Conservation (phyloP, 805 yeast genomes). For the Saturnispora sanitii region DNA sequence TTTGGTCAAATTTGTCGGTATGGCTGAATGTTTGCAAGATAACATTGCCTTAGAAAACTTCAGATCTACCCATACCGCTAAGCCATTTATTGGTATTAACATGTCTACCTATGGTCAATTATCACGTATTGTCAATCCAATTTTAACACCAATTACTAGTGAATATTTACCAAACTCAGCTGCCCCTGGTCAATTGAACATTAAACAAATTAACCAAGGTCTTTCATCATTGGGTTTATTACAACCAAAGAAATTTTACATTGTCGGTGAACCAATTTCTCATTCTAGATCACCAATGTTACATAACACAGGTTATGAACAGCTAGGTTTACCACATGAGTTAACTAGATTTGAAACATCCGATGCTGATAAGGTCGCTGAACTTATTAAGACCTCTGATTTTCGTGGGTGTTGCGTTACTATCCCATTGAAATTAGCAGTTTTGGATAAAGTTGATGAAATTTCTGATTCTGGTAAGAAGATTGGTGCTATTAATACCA, state of each 20-base stretch:
- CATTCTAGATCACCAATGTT: conserved; percentile 87
- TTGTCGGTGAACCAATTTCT: conserved; percentile 71
- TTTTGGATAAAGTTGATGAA: conserved; percentile 54
- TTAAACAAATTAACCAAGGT: conserved; percentile 52
- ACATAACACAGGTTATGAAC: conserved; percentile 69
- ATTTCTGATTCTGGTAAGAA: conserved; percentile 64
- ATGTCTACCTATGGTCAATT: conserved; percentile 69
- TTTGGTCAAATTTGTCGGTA: conserved; percentile 74
- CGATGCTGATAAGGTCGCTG: conserved; percentile 46
- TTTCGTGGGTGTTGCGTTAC: conserved; percentile 97
- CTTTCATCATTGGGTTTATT: conserved; percentile 56
- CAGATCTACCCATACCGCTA: conserved; percentile 40
- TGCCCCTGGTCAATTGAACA: conserved; percentile 71
- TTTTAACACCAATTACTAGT: conserved; percentile 82
- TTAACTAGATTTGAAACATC: conserved; percentile 63
- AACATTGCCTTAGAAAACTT: conserved; percentile 65
- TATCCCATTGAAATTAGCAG: conserved; percentile 81
- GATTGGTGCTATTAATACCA: conserved; percentile 95
- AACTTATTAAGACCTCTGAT: conserved; percentile 36
- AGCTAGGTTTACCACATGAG: conserved; percentile 67
- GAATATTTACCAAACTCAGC: conserved; percentile 54
- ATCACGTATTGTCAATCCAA: conserved; percentile 64
- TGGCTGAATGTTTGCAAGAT: conserved; percentile 54
- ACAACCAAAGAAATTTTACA: conserved; percentile 46
- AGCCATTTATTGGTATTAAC: conserved; percentile 77